Evolutionary conservation across 345 rosid genomes (phyloP).

Genomic region (Eucalyptus marginata): DNA sequence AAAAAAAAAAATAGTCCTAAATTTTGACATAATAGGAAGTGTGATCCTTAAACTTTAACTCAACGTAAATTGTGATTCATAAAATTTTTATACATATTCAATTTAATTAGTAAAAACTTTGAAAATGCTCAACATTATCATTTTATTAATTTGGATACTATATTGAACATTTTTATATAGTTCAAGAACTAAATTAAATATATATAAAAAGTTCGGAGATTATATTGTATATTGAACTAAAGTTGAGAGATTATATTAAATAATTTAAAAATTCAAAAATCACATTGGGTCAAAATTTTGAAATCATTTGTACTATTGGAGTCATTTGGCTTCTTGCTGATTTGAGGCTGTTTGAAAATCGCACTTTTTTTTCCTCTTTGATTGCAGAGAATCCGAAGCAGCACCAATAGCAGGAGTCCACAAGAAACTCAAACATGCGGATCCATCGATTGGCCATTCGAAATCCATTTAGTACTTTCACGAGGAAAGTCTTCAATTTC

Average conservation of each 20-base stretch:
- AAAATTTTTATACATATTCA: rapidly evolving
- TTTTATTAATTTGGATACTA: no score
- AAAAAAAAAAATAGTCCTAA: no score
- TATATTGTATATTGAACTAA: no score
- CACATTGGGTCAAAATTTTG: neutral
- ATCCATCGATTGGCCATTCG: neutral
- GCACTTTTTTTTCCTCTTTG: neutral
- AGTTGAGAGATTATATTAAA: rapidly evolving
- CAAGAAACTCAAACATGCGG: neutral
- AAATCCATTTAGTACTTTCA: neutral
- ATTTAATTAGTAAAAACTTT: no score
- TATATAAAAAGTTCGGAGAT: rapidly evolving
- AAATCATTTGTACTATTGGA: neutral
- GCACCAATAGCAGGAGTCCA: neutral
- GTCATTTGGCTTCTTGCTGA: neutral
- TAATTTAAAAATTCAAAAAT: no score
- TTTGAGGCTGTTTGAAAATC: no score
- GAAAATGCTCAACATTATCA: no score
- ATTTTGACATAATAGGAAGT: no score
- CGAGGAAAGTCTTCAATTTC: neutral
- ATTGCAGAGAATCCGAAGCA: neutral
- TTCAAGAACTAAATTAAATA: neutral
- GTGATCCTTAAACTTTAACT: no score
- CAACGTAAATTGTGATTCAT: rapidly evolving
- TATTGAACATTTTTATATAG: no score